Base-by-base conservation (phyloP, 164 flowering plant species). In the Annona squamosa region DNA sequence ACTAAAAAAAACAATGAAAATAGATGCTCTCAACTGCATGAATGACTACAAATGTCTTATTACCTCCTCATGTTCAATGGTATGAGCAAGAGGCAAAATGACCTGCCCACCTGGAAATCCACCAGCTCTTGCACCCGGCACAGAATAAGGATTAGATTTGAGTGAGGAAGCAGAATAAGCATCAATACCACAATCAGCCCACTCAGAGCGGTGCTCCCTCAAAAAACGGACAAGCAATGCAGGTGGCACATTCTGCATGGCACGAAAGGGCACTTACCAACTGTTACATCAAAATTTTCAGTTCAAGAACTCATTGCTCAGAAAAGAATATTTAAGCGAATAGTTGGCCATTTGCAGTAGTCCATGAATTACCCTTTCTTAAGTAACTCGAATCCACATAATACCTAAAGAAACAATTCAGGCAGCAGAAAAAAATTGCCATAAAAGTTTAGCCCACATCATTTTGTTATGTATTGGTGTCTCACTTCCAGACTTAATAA, bases 191-290 rank as follows among this genome's bases (percentile, higher is more conserved):
- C 80, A 85, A 70, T 92, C 97, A 63, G 93, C 93, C 97, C 97
- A 92, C 78, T 92, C 97, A 16, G 93, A 88, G 0, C 97, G 92
- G 48, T 92, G 97, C 82, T 92, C 97, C 80, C 93, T 81, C 63
- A 92, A 83, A 67, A 92, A 92, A 4, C 95, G 89, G 46, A 90
- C 88, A 71, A 92, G 90, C 74, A 92, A 76, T 61, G 95, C 92
- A 62, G 97, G 97, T 12, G 91, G 95, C 7, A 92, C 97, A 83
- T 89, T 81, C 97, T 92, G 73, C 47, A 78, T 2, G 26, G 16
- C 68, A 66, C 4, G 10, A 10, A 42, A 9, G 43, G 4, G 13
- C 12, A 2, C 9, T 66, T 43, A 66, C 3, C 68, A 66, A 12
- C 46, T 66, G 13, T 52, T 26, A 26, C 37, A 26, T 26, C 37